phyloP scores from a whole-genome alignment of 495 filamentous ascomycete species.

The Pyrenula massariospora region DNA sequence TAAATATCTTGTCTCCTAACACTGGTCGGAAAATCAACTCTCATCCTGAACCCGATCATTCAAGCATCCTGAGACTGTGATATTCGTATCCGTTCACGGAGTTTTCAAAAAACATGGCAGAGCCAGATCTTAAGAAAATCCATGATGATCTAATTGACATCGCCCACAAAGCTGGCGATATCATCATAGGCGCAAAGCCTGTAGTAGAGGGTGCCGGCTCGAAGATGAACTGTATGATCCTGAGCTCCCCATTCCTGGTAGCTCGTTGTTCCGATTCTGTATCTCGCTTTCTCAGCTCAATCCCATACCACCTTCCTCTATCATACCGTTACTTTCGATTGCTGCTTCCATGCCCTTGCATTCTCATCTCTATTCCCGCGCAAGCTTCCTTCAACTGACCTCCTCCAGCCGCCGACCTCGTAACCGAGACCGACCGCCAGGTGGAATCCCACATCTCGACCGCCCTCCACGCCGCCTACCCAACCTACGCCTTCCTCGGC shows the following conservation, averaged over 20 bases:
- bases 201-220: conserved; percentile 47
- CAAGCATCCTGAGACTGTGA: too few relatives aligned
- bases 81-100: too few relatives aligned
- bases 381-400: too few relatives aligned
- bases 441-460: conserved; percentile 66
- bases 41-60: too few relatives aligned
- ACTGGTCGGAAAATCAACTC: too few relatives aligned
- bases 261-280: conserved; percentile 1
- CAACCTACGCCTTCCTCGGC: conserved; percentile 63
- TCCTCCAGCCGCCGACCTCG: conserved; percentile 59
- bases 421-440: conserved; percentile 77
- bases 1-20: too few relatives aligned
- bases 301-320: conserved; percentile 1
- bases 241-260: conserved; percentile 2
- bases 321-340: too few relatives aligned
- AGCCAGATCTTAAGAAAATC: conserved; percentile 59
- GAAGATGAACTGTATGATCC: conserved; percentile 69
- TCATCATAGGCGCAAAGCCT: conserved; percentile 68
- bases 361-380: too few relatives aligned
- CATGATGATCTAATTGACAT: conserved; percentile 66
- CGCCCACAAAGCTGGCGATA: conserved; percentile 67
- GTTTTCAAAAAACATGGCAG: too few relatives aligned
- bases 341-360: too few relatives aligned
- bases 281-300: neutral
- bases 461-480: conserved; percentile 51